Base-by-base conservation (phyloP, 129 eudicot species). In the Silybum marianum region DNA sequence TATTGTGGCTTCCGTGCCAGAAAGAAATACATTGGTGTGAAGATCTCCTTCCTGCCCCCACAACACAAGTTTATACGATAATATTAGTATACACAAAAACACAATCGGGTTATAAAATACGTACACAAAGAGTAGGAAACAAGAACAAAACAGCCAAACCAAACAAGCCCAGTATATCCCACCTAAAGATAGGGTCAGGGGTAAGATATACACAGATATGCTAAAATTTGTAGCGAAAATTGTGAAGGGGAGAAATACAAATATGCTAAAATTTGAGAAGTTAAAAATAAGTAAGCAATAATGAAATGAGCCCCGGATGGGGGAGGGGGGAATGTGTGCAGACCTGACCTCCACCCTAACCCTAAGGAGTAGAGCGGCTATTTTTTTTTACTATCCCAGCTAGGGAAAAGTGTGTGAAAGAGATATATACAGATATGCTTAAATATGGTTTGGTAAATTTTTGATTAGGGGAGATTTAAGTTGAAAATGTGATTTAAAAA, bases 21-120 rank as follows among this genome's bases (percentile, higher is more conserved):
- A 85, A 95, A 92, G 91, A 95, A 95, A 74, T 92, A 95, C 97
- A 95, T 84, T n/a, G 99, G 92, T 26, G 99, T 95, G 89, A 95
- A 95, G 67, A 95, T 95, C 84, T 92, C 97, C 89, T 91, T 92
- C 97, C 99, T 95, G 91, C 24, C 73, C n/a, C n/a, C n/a, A n/a
- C n/a, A n/a, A 2, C 76, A 69, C 76, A 89, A 69, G 28, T 60
- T 60, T 28, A 48, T 11, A 69, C 10, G 10, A 54, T 18, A 13
- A 40, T 16, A n/a, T 82, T 51, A 82, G 81, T 19, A 13, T 51
- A 28, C 0, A 36, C 7, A 25, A 7, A 21, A 74, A 19, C 51
- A 2, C 10, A 38, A 9, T 14, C 3, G 11, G 0, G 3, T 23
- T 18, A 2, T 48, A 21, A 22, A 44, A 74, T n/a, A 10, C 10